These are phyloP conservation scores for Fusarium nisikadoi DNA, from an alignment of 2,329 filamentous ascomycete genomes.

Conservation along the genomic window DNA sequence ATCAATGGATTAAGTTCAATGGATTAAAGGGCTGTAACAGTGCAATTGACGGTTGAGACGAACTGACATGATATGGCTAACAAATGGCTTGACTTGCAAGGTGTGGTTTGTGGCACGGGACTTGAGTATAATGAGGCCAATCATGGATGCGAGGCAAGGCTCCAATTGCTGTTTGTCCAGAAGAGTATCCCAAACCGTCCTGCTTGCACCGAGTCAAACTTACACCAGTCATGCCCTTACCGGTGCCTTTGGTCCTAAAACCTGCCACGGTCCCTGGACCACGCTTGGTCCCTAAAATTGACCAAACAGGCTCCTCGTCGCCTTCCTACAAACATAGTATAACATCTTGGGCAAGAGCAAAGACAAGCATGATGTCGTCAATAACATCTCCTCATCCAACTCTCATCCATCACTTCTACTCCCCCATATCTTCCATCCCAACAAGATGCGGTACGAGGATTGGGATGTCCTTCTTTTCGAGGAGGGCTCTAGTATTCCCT, in stretches of 20 bases:
- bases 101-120: neutral
- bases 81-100: neutral
- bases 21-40: slow-evolving; percentile 12
- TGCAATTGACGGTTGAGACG: slow-evolving; percentile 2
- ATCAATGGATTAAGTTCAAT: slow-evolving; percentile 31
- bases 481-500: slow-evolving; percentile 70
- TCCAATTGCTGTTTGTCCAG: neutral
- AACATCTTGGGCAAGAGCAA: neutral
- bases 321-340: slow-evolving; percentile 14
- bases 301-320: neutral
- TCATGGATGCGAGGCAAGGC: neutral
- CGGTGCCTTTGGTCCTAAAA: neutral
- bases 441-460: slow-evolving; percentile 80
- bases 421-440: slow-evolving; percentile 39
- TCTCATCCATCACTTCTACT: neutral
- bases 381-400: neutral
- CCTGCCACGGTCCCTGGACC: neutral
- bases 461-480: slow-evolving; percentile 90
- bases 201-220: neutral
- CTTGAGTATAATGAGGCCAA: neutral
- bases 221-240: neutral
- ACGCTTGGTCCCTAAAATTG: neutral
- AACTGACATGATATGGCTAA: neutral
- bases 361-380: neutral
- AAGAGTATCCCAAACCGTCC: neutral